Base-by-base conservation (phyloP, 257 asterid genomes). In the Lantana camara region DNA sequence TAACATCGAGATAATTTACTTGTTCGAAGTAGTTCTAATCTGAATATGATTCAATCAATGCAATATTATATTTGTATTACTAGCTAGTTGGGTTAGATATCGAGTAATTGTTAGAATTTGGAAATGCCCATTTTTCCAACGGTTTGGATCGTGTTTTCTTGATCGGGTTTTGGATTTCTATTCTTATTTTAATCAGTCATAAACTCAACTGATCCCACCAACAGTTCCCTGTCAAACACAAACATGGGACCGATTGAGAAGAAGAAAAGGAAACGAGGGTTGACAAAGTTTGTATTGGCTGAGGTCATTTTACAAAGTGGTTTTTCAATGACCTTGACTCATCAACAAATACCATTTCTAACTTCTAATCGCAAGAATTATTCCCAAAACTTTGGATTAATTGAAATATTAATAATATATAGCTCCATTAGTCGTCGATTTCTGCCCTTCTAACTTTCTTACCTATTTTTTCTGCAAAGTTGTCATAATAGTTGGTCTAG, bases 291-390 rank as follows among this genome's bases (percentile, higher is more conserved):
- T 29, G 22, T 4, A 46, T 51, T 63, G 55, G 57, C 47, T 15
- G 73, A 63, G 67, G 53, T 63, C 34, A 30, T n/a, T n/a, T n/a
- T n/a, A n/a, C n/a, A 7, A 20, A 49, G 38, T 37, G 60, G 69
- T 63, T 40, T 67, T 72, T 63, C 48, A 66, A 19, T 44, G 76
- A 76, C 41, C 67, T 75, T 73, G 85, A 83, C 90, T 38, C 5
- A 10, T 44, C 71, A 57, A 42, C 79, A 27, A 77, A 69, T 65
- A 48, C 66, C 67, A 73, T 14, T 12, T 60, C 17, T 46, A 68
- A 71, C 2, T 27, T 27, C 34, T 9, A 9, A 35, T 56, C 57
- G 50, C 44, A 47, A 55, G 37, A 47, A 17, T 14, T 14, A 9
- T 2, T 2, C 4, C n/a, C 24, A 16, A 12, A 32, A 44, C 52